These are phyloP conservation scores for Guyanaporus albipodus DNA, from an alignment of 768 basidiomycete genomes.

Conservation along the genomic window DNA sequence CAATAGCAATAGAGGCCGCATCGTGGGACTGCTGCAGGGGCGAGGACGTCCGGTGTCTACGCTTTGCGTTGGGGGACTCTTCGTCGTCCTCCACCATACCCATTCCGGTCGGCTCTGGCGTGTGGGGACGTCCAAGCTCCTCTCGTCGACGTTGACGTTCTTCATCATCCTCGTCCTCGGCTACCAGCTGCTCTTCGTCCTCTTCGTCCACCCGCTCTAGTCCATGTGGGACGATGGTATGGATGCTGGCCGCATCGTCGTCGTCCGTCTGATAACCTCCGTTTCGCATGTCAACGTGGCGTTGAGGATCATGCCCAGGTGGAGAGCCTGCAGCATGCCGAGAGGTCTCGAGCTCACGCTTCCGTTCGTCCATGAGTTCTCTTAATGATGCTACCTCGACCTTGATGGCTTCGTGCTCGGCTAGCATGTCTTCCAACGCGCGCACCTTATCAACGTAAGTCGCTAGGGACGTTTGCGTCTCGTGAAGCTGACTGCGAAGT, in stretches of 20 bases:
- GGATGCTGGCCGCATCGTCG: conserved; percentile 68
- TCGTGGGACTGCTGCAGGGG: conserved; percentile 20
- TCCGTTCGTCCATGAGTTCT: conserved; percentile 65
- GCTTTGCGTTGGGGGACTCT: conserved; percentile 24
- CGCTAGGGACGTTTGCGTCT: conserved; percentile 76
- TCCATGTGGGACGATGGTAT: conserved; percentile 66
- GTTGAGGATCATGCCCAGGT: conserved; percentile 19
- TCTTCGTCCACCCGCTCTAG: conserved; percentile 73
- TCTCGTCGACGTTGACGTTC: conserved; percentile 43
- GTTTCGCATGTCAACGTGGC: conserved; percentile 14
- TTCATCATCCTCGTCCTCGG: conserved; percentile 43
- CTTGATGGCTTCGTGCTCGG: conserved; percentile 82
- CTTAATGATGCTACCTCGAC: conserved; percentile 70
- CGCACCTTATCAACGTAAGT: conserved; percentile 80
- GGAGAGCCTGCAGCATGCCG: conserved; percentile 24
- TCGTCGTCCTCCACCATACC: conserved; percentile 49
- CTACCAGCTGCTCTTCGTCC: conserved; percentile 54
- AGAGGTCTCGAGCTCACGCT: conserved; percentile 43
- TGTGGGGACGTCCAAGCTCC: conserved; percentile 67
- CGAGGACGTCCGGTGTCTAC: conserved; percentile 16
- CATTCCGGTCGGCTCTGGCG: conserved; percentile 73
- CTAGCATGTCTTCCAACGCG: conserved; percentile 73
- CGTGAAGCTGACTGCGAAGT: conserved; percentile 77
- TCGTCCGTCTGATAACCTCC: conserved; percentile 46
- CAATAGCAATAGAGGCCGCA: conserved; percentile 36